Percentiles rank a stretch among this genome's conserved stretches.
Conservation (phyloP, 1,284 basidiomycete genomes). For the Porphyrellus sp. region DNA sequence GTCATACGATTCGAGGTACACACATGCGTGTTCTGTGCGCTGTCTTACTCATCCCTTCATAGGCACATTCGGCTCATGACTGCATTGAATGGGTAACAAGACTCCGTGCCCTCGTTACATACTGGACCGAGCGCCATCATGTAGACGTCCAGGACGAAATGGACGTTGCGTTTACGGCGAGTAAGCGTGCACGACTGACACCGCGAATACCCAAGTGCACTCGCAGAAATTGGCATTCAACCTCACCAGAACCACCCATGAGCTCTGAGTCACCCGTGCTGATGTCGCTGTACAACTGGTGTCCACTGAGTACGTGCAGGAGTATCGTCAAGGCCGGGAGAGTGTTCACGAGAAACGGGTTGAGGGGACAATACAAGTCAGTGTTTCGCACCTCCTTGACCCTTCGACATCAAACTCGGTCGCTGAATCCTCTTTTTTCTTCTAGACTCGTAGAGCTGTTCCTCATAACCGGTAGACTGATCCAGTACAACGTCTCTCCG, state of each 20-base stretch:
- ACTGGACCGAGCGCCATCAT: conserved; percentile 74
- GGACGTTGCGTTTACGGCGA: conserved; percentile 59
- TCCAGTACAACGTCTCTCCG: conserved; percentile 58
- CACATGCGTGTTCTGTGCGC: conserved; percentile 12
- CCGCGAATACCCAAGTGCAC: conserved; percentile 43
- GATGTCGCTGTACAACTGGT: conserved; percentile 75
- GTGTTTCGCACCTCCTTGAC: conserved; percentile 24
- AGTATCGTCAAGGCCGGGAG: conserved; percentile 70
- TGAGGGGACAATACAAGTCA: conserved; percentile 69
- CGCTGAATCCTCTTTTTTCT: not conserved
- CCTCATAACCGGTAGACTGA: conserved; percentile 61
- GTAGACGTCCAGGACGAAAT: conserved; percentile 75
- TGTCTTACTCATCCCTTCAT: conserved; percentile 3
- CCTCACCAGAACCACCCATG: conserved; percentile 47
- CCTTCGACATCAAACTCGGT: not conserved
- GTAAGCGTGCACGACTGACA: conserved; percentile 53
- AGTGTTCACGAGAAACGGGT: conserved; percentile 63
- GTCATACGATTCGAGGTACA: conserved; percentile 73
- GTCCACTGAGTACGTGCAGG: conserved; percentile 69
- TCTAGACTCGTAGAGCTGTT: conserved; percentile 65
- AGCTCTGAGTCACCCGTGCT: conserved; percentile 57
- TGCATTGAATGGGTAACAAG: conserved; percentile 79
- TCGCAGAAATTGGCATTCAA: conserved; percentile 40
- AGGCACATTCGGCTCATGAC: conserved; percentile 62
- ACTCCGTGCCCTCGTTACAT: conserved; percentile 63